phyloP scores from a whole-genome alignment of 306 rosid species.

The Begonia peltatifolia region DNA sequence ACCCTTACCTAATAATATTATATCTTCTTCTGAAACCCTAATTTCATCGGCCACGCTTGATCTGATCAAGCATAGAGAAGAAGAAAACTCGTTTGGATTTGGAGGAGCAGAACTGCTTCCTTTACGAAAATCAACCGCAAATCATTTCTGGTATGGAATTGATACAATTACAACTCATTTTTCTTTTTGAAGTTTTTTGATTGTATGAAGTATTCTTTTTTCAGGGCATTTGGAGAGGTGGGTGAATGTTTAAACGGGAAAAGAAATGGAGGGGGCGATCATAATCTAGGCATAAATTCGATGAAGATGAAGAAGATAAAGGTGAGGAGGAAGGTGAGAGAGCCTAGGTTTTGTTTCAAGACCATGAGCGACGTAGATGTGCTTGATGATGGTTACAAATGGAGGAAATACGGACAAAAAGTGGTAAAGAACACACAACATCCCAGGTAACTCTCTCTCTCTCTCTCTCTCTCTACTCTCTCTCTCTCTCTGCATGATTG shows the following conservation, averaged over 20 bases:
- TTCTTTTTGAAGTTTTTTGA: neutral
- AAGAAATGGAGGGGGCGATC: slow-evolving; percentile 18
- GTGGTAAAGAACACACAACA: slow-evolving; percentile 98
- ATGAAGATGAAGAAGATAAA: slow-evolving; percentile 90
- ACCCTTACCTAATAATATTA: slow-evolving; percentile 21
- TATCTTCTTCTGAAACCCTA: slow-evolving; percentile 48
- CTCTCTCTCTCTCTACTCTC: slow-evolving; percentile 28
- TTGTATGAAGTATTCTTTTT: neutral
- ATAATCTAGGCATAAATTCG: slow-evolving; percentile 36
- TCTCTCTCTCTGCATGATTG: slow-evolving; percentile 24
- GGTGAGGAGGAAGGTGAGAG: slow-evolving; percentile 85
- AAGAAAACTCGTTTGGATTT: slow-evolving; percentile 13
- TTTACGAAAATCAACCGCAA: slow-evolving; percentile 54
- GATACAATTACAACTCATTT: neutral
- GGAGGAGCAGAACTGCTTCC: slow-evolving; percentile 62
- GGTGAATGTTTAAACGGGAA: slow-evolving; percentile 35
- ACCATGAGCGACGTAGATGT: slow-evolving; percentile 96
- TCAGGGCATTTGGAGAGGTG: slow-evolving; percentile 59
- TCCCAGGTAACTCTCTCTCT: slow-evolving; percentile 46
- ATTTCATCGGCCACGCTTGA: slow-evolving; percentile 20
- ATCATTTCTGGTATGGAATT: slow-evolving; percentile 15
- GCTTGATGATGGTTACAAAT: slow-evolving; percentile 95
- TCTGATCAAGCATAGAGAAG: slow-evolving; percentile 23
- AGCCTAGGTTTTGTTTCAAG: slow-evolving; percentile 97
- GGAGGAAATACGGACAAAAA: slow-evolving; percentile 99